Percentiles rank a stretch among this genome's conserved stretches.
These are phyloP conservation scores for Cyclotella sp. DNA, from an alignment of 108 stramenopile species.

Conservation along the genomic window DNA sequence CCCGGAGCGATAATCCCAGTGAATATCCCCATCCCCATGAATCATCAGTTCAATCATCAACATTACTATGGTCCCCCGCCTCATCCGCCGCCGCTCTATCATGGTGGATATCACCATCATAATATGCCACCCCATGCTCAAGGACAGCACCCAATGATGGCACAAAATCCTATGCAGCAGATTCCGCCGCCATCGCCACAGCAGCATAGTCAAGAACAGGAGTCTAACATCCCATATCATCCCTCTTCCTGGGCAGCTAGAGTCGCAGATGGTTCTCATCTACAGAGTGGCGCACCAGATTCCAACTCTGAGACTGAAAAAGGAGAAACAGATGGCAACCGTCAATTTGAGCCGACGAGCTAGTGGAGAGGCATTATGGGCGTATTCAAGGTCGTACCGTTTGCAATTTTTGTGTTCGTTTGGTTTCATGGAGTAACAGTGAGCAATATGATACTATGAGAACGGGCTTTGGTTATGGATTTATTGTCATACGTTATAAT, in stretches of 20 bases:
- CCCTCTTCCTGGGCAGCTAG: slow-evolving; percentile 6
- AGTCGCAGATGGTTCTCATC: not conserved
- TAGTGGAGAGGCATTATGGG: too few relatives aligned
- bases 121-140: slow-evolving; percentile 2
- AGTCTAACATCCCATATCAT: not conserved
- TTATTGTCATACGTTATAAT: too few relatives aligned
- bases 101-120: slow-evolving; percentile 4
- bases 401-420: too few relatives aligned
- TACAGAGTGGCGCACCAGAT: not conserved
- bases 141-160: slow-evolving; percentile 20
- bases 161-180: slow-evolving; percentile 3
- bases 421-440: too few relatives aligned
- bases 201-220: not conserved
- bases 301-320: not conserved
- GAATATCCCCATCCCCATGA: slow-evolving; percentile 56
- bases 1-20: slow-evolving; percentile 77
- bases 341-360: too few relatives aligned
- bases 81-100: slow-evolving; percentile 14
- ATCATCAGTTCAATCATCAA: slow-evolving; percentile 12
- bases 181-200: slow-evolving; percentile 1
- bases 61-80: slow-evolving; percentile 22
- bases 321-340: not conserved
- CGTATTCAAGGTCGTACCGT: too few relatives aligned
- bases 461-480: too few relatives aligned
- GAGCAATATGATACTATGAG: too few relatives aligned